A percentile compares a stretch with the other conserved stretches of the same genome.
phyloP scores from a whole-genome alignment of 495 filamentous ascomycete species.

The Trichoderma virens region DNA sequence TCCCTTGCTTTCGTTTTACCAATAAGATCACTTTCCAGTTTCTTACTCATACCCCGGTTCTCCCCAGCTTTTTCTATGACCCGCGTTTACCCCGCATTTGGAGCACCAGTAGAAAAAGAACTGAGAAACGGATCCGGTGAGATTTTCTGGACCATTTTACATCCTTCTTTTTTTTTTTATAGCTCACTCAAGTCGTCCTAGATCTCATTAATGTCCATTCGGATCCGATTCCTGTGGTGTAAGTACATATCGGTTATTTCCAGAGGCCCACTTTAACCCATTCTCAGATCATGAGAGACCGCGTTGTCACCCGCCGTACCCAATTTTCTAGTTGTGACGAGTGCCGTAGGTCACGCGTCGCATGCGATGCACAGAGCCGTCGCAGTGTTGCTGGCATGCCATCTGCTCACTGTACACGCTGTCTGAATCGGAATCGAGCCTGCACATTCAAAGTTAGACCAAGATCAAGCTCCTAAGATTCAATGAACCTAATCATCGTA shows the following conservation, averaged over 20 bases:
- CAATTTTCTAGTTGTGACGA: conserved; percentile 9
- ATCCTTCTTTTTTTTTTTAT: neutral
- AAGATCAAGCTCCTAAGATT: neutral
- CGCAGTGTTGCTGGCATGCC: neutral
- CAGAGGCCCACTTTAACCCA: neutral
- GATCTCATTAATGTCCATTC: neutral
- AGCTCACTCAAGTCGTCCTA: neutral
- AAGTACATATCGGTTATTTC: neutral
- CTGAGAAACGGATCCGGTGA: neutral
- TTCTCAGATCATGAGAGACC: neutral
- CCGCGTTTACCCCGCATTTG: neutral
- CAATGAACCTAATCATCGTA: neutral
- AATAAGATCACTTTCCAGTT: neutral
- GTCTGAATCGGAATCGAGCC: neutral
- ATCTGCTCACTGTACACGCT: neutral
- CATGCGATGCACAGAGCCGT: neutral
- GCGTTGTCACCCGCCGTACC: conserved; percentile 2
- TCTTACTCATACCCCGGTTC: neutral
- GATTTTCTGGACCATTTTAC: neutral
- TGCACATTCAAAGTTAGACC: conserved; percentile 2
- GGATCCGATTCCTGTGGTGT: neutral
- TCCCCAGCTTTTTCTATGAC: neutral
- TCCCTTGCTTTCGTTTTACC: neutral
- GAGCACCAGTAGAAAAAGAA: neutral
- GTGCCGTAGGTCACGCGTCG: conserved; percentile 10